A percentile compares a stretch with the other conserved stretches of the same genome.
These are phyloP conservation scores for Ganoderma lingzhi DNA, from an alignment of 1,284 basidiomycete genomes.

Conservation along the genomic window DNA sequence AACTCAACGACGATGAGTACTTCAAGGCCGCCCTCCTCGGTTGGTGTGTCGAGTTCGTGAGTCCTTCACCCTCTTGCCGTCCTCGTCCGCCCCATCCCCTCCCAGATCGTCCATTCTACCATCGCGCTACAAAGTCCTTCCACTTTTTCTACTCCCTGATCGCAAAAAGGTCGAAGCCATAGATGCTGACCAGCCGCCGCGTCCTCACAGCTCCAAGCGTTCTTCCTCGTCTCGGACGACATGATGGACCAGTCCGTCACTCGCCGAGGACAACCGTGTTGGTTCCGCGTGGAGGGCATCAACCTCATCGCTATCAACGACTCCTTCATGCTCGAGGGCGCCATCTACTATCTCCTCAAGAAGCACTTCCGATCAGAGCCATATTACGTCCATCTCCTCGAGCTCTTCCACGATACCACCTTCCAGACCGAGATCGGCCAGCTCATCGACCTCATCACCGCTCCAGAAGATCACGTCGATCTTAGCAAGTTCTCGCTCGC, in stretches of 20 bases:
- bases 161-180: not conserved
- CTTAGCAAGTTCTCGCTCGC: conserved; percentile 87
- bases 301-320: conserved; percentile 96
- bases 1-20: conserved; percentile 85
- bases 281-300: conserved; percentile 85
- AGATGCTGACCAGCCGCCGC: conserved; percentile 4
- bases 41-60: conserved; percentile 95
- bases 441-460: conserved; percentile 94
- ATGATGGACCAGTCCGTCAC: conserved; percentile 98
- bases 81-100: not conserved
- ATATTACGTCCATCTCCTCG: conserved; percentile 91
- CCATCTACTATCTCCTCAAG: conserved; percentile 93
- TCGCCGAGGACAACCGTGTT: conserved; percentile 97
- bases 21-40: conserved; percentile 90
- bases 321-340: conserved; percentile 94
- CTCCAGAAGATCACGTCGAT: conserved; percentile 91
- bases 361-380: conserved; percentile 85
- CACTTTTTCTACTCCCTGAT: not conserved
- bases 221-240: conserved; percentile 97
- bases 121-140: not conserved
- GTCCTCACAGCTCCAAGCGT: conserved; percentile 86
- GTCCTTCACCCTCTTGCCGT: conserved; percentile 41
- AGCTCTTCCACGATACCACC: conserved; percentile 92
- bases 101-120: not conserved
- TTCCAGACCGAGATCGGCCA: conserved; percentile 98